Percentiles rank a stretch among this genome's conserved stretches.
phyloP scores from a whole-genome alignment of 2,329 filamentous ascomycete genomes.

The Ophiosphaerella narmari region DNA sequence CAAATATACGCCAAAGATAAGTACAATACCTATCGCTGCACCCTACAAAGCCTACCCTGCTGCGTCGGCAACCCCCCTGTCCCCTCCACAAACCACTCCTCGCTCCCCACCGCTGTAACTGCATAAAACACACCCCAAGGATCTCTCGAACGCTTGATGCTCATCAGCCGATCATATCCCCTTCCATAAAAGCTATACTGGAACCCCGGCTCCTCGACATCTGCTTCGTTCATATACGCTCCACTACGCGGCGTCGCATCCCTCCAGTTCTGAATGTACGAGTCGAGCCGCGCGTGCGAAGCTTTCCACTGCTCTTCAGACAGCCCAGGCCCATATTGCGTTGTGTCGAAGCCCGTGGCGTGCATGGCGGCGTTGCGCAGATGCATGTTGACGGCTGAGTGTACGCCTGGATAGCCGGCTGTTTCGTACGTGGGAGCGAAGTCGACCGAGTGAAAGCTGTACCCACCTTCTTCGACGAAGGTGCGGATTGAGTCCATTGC shows the following conservation, averaged over 20 bases:
- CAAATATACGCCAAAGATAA: not conserved
- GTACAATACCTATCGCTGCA: not conserved
- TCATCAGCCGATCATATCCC: constrained; percentile 28
- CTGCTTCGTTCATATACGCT: constrained; percentile 44
- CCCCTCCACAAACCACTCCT: constrained; percentile 29
- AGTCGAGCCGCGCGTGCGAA: constrained; percentile 25
- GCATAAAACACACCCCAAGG: constrained; percentile 36
- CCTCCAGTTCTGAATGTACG: constrained; percentile 28
- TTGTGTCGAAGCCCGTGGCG: constrained; percentile 31
- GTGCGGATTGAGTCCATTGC: constrained; percentile 27
- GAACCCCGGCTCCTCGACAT: constrained; percentile 32
- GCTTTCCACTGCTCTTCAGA: constrained; percentile 25
- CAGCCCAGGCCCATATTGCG: constrained; percentile 20
- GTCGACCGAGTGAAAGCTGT: constrained; percentile 36
- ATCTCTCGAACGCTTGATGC: constrained; percentile 29
- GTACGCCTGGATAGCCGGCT: constrained; percentile 29
- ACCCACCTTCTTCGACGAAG: constrained; percentile 33
- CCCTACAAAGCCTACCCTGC: constrained; percentile 31
- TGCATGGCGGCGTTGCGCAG: constrained; percentile 32
- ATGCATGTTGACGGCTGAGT: constrained; percentile 26
- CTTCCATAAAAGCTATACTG: constrained; percentile 32
- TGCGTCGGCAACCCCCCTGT: constrained; percentile 31
- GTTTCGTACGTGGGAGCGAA: constrained; percentile 25
- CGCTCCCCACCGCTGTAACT: constrained; percentile 30
- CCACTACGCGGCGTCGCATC: constrained; percentile 32